Percentiles rank a stretch among this genome's conserved stretches.
phyloP scores from a whole-genome alignment of 2,329 filamentous ascomycete species.

The Dactylellina sp. region DNA sequence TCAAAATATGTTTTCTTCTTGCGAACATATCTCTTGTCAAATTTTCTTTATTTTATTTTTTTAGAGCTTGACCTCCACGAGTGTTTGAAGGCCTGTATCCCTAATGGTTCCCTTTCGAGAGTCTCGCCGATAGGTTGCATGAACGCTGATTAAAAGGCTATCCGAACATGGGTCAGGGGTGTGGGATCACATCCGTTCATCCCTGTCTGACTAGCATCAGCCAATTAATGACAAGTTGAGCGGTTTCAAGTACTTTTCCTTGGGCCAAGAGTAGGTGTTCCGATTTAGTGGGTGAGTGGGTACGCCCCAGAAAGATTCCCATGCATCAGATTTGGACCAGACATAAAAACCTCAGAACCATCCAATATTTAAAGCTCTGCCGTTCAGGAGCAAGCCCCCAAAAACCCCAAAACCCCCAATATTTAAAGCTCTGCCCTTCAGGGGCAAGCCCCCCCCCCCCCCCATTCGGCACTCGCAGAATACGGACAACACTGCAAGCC shows the following conservation, averaged over 20 bases:
- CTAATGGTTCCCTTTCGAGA: constrained; percentile 53
- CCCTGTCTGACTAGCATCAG: constrained; percentile 53
- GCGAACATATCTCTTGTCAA: constrained; percentile 29
- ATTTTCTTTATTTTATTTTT: constrained; percentile 36
- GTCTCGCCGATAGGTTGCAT: constrained; percentile 57
- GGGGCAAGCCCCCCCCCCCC: constrained; percentile 29
- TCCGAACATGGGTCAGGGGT: constrained; percentile 56
- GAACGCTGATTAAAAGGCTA: constrained; percentile 57
- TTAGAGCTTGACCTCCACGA: constrained; percentile 46
- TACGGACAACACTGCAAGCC: constrained; percentile 35
- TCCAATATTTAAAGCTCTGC: constrained; percentile 32
- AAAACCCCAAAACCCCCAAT: constrained; percentile 42
- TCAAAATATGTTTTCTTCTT: constrained; percentile 57
- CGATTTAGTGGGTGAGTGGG: constrained; percentile 53
- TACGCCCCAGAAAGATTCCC: constrained; percentile 38
- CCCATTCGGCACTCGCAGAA: constrained; percentile 24
- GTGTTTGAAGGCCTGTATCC: constrained; percentile 39
- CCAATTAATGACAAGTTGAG: constrained; percentile 50
- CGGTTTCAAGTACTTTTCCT: constrained; percentile 53
- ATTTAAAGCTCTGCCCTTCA: constrained; percentile 36
- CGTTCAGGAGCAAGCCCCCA: constrained; percentile 35
- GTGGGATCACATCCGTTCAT: constrained; percentile 51
- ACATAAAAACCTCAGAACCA: constrained; percentile 49
- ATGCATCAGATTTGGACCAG: constrained; percentile 42
- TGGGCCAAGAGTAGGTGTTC: constrained; percentile 52